These are phyloP conservation scores for Plenodomus lindquistii DNA, from an alignment of 2,329 filamentous ascomycete species.

Conservation along the genomic window DNA sequence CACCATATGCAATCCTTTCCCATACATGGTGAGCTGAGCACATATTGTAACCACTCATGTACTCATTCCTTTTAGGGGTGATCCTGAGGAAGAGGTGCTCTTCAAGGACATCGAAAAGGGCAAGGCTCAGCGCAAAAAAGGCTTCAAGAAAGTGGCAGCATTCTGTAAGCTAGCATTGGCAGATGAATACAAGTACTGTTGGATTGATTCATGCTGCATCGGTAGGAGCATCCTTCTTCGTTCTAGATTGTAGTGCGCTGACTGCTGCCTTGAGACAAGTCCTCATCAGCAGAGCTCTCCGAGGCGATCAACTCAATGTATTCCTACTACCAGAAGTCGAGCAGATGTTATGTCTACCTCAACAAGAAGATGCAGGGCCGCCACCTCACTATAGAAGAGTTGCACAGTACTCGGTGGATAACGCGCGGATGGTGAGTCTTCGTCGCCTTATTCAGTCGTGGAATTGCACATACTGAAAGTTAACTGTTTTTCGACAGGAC, in stretches of 20 bases:
- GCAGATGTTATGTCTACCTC: not conserved
- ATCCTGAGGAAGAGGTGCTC: not conserved
- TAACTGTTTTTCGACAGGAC: not conserved
- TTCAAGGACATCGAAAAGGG: not conserved
- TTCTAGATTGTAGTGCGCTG: not conserved
- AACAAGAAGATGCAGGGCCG: not conserved
- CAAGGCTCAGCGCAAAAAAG: not conserved
- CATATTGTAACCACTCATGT: no score
- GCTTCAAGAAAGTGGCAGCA: not conserved
- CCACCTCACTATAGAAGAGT: not conserved
- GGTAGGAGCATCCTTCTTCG: not conserved
- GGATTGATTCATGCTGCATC: conserved; percentile 7
- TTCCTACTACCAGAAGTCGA: not conserved
- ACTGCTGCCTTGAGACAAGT: not conserved
- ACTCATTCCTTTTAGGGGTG: not conserved
- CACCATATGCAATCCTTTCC: conserved; percentile 5
- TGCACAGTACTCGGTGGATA: not conserved
- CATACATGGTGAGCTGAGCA: conserved; percentile 1
- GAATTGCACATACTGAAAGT: not conserved
- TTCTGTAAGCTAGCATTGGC: not conserved
- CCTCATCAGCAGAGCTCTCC: not conserved
- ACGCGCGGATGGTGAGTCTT: not conserved
- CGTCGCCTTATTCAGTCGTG: not conserved
- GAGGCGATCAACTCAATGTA: conserved; percentile 6
- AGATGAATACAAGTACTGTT: not conserved